Evolutionary conservation across 768 basidiomycete genomes (phyloP), one percentile per base, ranked within the genome.

Genomic region (Gymnopilus junonius): DNA sequence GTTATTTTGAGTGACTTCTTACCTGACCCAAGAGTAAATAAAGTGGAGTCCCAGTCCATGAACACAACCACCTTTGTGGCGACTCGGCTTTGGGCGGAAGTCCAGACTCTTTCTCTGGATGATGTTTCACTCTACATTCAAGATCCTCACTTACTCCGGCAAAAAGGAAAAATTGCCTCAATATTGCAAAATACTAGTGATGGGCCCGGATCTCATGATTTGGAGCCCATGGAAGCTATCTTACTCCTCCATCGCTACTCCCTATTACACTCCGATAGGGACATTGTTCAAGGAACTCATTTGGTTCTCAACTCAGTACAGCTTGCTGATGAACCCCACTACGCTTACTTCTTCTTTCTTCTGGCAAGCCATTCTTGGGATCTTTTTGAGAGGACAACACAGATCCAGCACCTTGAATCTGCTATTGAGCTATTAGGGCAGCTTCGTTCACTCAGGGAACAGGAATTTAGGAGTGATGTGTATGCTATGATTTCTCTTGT

Each of bases 211-310:
- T 27, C 56, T 43, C 21, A 58, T 29, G 25, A 46, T n/a, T 15
- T 21, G 39, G 40, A 55, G 21, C 56, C 25, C 20, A 25, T 59
- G 15, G 37, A 60, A 42, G 58, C 63, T 5, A 5, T 65, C 20
- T 25, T 65, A 1, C 39, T 34, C 8, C 17, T 65, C 6, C 63
- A 50, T 25, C 63, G 59, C 5, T 60, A 65, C 40, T 55, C 58
- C 21, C 15, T 48, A 11, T 43, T 35, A 31, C 37, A 43, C 15
- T 55, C 53, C 23, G 45, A 53, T 31, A 6, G 14, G n/a, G 59
- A 61, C 21, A 61, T 61, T n/a, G 17, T 51, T 5, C 51, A 32
- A 15, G 55, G 53, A 39, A 32, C 51, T 20, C 43, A 10, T 15
- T 2, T 56, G 32, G 8, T 57, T 31, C 50, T 59, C 14, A 25